A percentile compares a stretch with the other conserved stretches of the same genome.
Evolutionary conservation across 805 yeast species (phyloP).

Genomic region (Scheffersomyces stipitis): DNA sequence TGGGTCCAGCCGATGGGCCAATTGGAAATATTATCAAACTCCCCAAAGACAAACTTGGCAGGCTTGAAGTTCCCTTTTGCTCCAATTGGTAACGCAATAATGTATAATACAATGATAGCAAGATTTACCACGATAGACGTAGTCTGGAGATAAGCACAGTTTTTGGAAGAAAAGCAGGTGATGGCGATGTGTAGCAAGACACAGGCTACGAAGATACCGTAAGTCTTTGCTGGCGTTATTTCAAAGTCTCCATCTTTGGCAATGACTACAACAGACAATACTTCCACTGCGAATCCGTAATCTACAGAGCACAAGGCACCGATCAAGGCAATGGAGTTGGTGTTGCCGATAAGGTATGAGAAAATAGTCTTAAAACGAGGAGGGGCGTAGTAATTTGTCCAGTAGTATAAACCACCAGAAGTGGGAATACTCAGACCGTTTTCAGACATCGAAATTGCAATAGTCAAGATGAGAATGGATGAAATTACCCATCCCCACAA

Average conservation of each 20-base stretch:
- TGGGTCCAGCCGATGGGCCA: conserved; percentile 24
- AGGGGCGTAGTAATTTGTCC: conserved; percentile 36
- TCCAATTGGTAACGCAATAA: conserved; percentile 32
- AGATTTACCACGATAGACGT: conserved; percentile 24
- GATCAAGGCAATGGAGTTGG: conserved; percentile 30
- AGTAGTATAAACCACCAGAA: conserved; percentile 33
- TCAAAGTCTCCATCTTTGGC: conserved; percentile 29
- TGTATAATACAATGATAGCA: conserved; percentile 19
- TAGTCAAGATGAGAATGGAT: conserved; percentile 22
- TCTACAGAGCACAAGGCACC: conserved; percentile 31
- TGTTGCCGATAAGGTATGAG: conserved; percentile 26
- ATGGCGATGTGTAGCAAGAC: conserved; percentile 21
- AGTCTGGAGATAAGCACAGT: conserved; percentile 26
- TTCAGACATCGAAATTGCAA: conserved; percentile 29
- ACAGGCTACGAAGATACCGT: conserved; percentile 33
- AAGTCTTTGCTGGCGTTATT: conserved; percentile 24
- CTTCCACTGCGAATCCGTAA: conserved; percentile 30
- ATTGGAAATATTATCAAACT: conserved; percentile 10
- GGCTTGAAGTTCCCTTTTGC: conserved; percentile 15
- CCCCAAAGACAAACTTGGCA: conserved; percentile 14
- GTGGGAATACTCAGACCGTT: conserved; percentile 28
- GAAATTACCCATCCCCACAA: conserved; percentile 34
- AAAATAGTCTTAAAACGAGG: conserved; percentile 19
- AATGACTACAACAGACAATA: conserved; percentile 26
- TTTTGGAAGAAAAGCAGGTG: conserved; percentile 24